A percentile compares a stretch with the other conserved stretches of the same genome.
phyloP scores from a whole-genome alignment of 176 grass and related monocot species.

The barley (Hordeum vulgare) region DNA sequence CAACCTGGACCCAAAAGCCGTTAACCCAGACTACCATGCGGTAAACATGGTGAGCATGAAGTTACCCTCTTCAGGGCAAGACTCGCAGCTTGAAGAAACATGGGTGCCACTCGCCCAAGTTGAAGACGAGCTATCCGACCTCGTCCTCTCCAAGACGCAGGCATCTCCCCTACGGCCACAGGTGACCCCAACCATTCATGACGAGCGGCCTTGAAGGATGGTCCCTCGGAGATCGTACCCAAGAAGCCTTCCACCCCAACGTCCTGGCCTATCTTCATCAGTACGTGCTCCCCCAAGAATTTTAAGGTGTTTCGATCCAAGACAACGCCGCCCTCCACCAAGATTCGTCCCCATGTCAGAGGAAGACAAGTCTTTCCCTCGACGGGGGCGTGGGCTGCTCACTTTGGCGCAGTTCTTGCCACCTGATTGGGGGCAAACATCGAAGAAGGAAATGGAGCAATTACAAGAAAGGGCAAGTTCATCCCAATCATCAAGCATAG shows the following conservation, averaged over 20 bases:
- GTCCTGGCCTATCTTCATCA: background rate
- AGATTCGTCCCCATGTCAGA: background rate
- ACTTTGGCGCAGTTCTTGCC: background rate
- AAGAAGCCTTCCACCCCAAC: background rate
- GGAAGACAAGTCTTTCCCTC: background rate
- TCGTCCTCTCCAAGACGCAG: background rate
- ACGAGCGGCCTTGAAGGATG: background rate
- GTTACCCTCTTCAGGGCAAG: background rate
- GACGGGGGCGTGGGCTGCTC: background rate
- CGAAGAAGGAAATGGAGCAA: background rate
- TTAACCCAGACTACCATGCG: background rate
- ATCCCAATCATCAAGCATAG: background rate
- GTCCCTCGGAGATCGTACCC: background rate
- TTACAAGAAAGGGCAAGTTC: background rate
- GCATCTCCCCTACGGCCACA: background rate
- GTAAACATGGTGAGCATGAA: background rate
- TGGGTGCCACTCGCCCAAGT: background rate
- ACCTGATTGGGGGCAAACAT: background rate
- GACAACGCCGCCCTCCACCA: background rate
- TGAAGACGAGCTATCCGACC: background rate
- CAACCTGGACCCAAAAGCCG: background rate
- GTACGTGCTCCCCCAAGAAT: background rate
- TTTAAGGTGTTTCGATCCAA: background rate
- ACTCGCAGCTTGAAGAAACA: background rate
- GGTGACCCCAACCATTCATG: background rate